Conservation (phyloP, 2,329 filamentous ascomycete genomes). For the Lecanicillium sp. region DNA sequence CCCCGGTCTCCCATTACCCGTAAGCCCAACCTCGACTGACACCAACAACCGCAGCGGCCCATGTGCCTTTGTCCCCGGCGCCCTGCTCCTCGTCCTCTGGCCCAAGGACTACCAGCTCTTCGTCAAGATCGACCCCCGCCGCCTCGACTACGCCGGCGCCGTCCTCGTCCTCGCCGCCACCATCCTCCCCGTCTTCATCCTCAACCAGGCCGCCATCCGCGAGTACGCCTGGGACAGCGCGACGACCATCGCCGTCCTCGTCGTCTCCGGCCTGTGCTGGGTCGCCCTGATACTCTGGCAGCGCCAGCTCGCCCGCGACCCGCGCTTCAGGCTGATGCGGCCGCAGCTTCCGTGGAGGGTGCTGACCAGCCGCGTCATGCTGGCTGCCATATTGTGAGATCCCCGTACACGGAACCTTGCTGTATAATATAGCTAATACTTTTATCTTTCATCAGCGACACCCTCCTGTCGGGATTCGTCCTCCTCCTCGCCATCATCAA, state of each 20-base stretch:
- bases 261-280: conserved; percentile 17
- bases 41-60: neutral
- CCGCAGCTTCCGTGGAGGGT: conserved; percentile 18
- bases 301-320: conserved; percentile 12
- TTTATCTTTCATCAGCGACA: conserved; percentile 15
- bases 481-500: conserved; percentile 19
- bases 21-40: neutral
- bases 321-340: conserved; percentile 15
- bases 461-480: conserved; percentile 19
- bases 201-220: conserved; percentile 18
- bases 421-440: neutral
- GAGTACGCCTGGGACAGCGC: conserved; percentile 19
- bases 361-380: conserved; percentile 17
- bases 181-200: conserved; percentile 21
- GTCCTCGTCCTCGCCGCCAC: conserved; percentile 17
- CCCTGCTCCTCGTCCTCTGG: conserved; percentile 9
- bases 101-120: conserved; percentile 14
- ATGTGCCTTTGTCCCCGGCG: conserved; percentile 11
- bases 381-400: conserved; percentile 16
- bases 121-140: conserved; percentile 2
- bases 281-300: conserved; percentile 18
- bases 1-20: no score
- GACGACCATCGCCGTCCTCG: conserved; percentile 17
- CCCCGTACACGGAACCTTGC: neutral
- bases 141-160: conserved; percentile 13